Evolutionary conservation across 352 stramenopile genomes (phyloP).

Genomic region (Thraustotheca clavata): DNA sequence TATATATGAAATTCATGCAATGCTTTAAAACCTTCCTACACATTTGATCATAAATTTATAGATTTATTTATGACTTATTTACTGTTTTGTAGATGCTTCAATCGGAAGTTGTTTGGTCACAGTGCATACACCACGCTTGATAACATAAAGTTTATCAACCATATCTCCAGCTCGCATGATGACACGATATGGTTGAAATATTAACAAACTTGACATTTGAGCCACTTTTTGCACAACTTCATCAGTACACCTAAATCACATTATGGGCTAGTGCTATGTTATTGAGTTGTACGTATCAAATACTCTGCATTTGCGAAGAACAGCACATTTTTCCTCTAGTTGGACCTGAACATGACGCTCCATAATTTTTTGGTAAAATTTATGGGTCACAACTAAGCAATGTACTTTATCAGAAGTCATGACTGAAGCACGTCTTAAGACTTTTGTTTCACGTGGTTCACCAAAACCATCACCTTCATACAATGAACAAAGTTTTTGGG

Average conservation of each 20-base stretch:
- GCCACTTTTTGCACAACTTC: constrained; percentile 42
- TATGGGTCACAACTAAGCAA: constrained; percentile 43
- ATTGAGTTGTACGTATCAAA: constrained; percentile 31
- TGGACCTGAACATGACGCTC: constrained; percentile 35
- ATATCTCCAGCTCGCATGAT: constrained; percentile 45
- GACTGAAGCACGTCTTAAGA: constrained; percentile 2
- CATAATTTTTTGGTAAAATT: constrained; percentile 43
- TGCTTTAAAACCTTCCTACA: too few species aligned
- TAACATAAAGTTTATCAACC: constrained; percentile 52
- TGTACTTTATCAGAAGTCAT: constrained; percentile 28
- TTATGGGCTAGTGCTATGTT: background rate
- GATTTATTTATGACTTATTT: background rate
- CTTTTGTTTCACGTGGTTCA: constrained; percentile 6
- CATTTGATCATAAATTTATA: background rate
- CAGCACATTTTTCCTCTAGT: constrained; percentile 40
- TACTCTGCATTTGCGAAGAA: constrained; percentile 48
- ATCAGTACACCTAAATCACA: constrained; percentile 30
- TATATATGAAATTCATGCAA: background rate
- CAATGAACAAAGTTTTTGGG: constrained; percentile 18
- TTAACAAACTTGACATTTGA: constrained; percentile 34
- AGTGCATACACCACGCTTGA: constrained; percentile 61
- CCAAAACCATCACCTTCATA: constrained; percentile 18
- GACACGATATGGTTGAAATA: constrained; percentile 47
- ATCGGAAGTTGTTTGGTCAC: constrained; percentile 35
- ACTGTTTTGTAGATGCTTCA: too few species aligned